These are phyloP conservation scores for Magnolia sinica DNA, from an alignment of 164 flowering plant genomes.

Conservation along the genomic window DNA sequence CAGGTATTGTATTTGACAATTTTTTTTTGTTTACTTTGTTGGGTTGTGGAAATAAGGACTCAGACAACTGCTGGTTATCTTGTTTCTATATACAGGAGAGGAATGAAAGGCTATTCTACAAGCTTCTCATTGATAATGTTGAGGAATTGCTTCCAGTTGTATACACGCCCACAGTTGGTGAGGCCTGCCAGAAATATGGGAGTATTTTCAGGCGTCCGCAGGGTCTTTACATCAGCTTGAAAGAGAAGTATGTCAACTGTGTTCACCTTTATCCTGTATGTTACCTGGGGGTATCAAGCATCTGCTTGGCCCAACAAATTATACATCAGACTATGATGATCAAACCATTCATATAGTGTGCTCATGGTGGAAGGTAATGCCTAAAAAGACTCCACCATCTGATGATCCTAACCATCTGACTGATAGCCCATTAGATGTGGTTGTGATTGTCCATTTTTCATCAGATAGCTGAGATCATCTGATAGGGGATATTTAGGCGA, in stretches of 20 bases:
- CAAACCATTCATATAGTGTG: neutral
- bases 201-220: slow-evolving; percentile 79
- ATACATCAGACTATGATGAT: neutral
- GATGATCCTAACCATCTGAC: neutral
- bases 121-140: slow-evolving; percentile 78
- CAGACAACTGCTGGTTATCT: neutral
- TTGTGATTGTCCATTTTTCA: too few relatives aligned
- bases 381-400: neutral
- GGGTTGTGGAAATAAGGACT: neutral
- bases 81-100: slow-evolving; percentile 47
- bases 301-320: neutral
- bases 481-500: too few relatives aligned
- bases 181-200: slow-evolving; percentile 90
- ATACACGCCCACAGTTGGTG: slow-evolving; percentile 85
- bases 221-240: slow-evolving; percentile 81
- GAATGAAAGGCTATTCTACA: slow-evolving; percentile 72
- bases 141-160: slow-evolving; percentile 84
- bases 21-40: neutral
- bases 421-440: too few relatives aligned
- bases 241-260: slow-evolving; percentile 53
- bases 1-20: slow-evolving; percentile 35
- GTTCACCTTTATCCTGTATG: neutral
- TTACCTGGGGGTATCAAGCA: neutral
- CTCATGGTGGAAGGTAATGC: neutral
- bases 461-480: too few relatives aligned